phyloP scores from a whole-genome alignment of 345 rosid species.

The Rhodamnia argentea region DNA sequence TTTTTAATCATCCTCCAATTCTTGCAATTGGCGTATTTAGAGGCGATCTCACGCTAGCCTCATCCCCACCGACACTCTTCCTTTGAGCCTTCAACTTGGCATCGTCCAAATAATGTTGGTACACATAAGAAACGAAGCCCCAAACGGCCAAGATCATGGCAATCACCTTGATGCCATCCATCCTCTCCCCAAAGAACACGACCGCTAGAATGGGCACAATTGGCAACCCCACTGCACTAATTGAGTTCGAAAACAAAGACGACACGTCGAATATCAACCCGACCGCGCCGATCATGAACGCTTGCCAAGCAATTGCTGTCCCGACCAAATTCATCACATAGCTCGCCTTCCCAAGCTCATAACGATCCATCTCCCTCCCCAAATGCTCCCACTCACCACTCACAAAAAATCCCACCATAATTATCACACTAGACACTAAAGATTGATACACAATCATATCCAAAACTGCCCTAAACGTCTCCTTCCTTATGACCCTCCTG shows the following conservation, averaged over 20 bases:
- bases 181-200: constrained; percentile 24
- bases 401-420: constrained; percentile 20
- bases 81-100: not conserved
- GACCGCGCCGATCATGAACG: constrained; percentile 17
- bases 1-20: not conserved
- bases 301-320: constrained; percentile 27
- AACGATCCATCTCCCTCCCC: constrained; percentile 19
- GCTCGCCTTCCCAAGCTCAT: constrained; percentile 15
- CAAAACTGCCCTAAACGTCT: constrained; percentile 12
- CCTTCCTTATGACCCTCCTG: constrained; percentile 12
- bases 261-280: constrained; percentile 35
- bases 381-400: constrained; percentile 33
- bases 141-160: constrained; percentile 32
- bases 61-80: not conserved
- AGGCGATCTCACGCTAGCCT: not conserved
- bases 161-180: constrained; percentile 25
- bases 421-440: constrained; percentile 5
- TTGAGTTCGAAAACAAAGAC: constrained; percentile 23
- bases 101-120: constrained; percentile 31
- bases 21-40: not conserved
- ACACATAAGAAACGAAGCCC: constrained; percentile 34
- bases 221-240: constrained; percentile 25
- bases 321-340: constrained; percentile 25
- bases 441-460: constrained; percentile 22
- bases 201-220: constrained; percentile 30